Evolutionary conservation across 345 rosid species (phyloP).

Genomic region (Hirschfeldia incana): DNA sequence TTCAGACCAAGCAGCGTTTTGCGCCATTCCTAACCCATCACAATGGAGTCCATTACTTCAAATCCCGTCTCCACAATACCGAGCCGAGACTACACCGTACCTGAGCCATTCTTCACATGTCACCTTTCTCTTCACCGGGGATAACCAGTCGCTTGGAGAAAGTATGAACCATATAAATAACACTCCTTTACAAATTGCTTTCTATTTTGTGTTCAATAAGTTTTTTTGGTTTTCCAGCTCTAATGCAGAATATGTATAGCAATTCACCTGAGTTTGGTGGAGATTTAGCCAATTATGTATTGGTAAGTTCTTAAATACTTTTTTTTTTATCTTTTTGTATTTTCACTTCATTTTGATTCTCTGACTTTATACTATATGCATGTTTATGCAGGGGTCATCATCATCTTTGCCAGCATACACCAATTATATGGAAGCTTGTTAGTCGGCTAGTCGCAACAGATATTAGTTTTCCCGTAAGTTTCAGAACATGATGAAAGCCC

Average conservation of each 20-base stretch:
- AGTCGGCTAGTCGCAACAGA: too few relatives aligned
- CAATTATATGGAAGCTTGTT: slow-evolving; percentile 67
- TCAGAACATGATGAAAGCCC: too few relatives aligned
- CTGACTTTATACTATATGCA: slow-evolving; percentile 14
- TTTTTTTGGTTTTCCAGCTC: slow-evolving; percentile 43
- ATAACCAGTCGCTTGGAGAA: slow-evolving; percentile 63
- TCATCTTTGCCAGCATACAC: slow-evolving; percentile 38
- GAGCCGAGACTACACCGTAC: slow-evolving; percentile 52
- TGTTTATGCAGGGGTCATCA: slow-evolving; percentile 87
- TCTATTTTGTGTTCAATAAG: neutral
- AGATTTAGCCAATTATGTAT: slow-evolving; percentile 46
- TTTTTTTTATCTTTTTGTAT: too few relatives aligned
- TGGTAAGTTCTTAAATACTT: slow-evolving; percentile 48
- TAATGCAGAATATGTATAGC: slow-evolving; percentile 51
- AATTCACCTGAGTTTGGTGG: slow-evolving; percentile 45
- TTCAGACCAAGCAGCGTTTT: slow-evolving; percentile 51
- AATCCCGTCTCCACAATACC: slow-evolving; percentile 66
- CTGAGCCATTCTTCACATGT: slow-evolving; percentile 56
- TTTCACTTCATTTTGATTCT: neutral
- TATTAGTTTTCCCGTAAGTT: too few relatives aligned
- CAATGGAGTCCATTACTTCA: slow-evolving; percentile 83
- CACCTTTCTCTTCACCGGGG: slow-evolving; percentile 68
- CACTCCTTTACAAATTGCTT: neutral
- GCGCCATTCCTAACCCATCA: slow-evolving; percentile 60
- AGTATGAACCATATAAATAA: slow-evolving; percentile 40